These are phyloP conservation scores for Naganishia sp. DNA, from an alignment of 1,284 basidiomycete genomes.

Conservation along the genomic window DNA sequence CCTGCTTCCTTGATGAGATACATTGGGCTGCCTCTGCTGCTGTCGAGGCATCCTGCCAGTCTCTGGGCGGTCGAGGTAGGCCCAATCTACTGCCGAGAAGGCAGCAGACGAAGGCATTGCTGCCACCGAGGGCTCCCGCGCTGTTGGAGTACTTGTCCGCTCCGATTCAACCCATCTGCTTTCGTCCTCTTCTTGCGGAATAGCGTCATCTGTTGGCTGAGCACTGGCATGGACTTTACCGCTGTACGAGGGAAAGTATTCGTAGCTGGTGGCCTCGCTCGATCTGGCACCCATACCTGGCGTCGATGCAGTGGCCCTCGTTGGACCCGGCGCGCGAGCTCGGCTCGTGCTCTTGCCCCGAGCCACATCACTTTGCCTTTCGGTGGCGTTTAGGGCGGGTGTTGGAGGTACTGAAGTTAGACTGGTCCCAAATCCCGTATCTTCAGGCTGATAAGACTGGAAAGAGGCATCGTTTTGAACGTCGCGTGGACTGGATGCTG, in stretches of 20 bases:
- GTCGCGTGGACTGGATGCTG: not conserved
- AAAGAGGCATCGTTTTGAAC: conserved; percentile 8
- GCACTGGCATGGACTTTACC: not conserved
- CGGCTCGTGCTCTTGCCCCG: conserved; percentile 20
- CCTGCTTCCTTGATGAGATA: conserved; percentile 10
- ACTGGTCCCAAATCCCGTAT: conserved; percentile 28
- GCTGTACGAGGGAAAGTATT: conserved; percentile 10
- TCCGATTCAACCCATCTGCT: not conserved
- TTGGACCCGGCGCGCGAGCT: not conserved
- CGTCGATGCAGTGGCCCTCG: conserved; percentile 8
- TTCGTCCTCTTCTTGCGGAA: conserved; percentile 13
- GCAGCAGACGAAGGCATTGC: conserved; percentile 1
- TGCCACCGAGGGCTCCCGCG: not conserved
- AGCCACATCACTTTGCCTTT: conserved; percentile 34
- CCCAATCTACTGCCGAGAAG: conserved; percentile 11
- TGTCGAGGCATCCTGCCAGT: conserved; percentile 2
- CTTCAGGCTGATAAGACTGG: conserved; percentile 3
- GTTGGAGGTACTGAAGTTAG: conserved; percentile 33
- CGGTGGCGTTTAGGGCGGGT: not conserved
- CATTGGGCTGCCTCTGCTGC: conserved; percentile 4
- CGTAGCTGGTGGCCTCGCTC: not conserved
- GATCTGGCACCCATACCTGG: not conserved
- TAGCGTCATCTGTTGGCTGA: not conserved
- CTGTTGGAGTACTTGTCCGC: conserved; percentile 17
- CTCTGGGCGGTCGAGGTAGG: conserved; percentile 6